phyloP scores from a whole-genome alignment of 441 rosid species.

The Erodium moschatum region DNA sequence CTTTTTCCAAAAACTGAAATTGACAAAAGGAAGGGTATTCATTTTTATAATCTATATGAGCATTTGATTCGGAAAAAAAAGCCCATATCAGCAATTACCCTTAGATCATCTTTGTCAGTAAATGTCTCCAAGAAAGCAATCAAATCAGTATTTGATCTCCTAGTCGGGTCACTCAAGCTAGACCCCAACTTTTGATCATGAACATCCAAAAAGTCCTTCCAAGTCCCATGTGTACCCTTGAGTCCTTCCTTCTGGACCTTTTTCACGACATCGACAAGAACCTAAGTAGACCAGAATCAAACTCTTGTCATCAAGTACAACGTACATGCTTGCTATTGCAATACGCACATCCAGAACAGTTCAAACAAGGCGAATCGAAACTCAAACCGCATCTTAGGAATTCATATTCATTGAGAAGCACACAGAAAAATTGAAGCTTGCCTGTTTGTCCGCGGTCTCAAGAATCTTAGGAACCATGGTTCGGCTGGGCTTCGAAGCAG shows the following conservation, averaged over 20 bases:
- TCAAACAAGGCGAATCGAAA: not conserved
- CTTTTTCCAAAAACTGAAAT: slow-evolving; percentile 42
- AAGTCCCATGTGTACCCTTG: slow-evolving; percentile 50
- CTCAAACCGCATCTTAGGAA: not conserved
- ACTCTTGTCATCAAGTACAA: not conserved
- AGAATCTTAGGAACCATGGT: not conserved
- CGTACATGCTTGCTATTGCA: no score
- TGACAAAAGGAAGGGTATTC: not conserved
- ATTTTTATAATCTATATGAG: not conserved
- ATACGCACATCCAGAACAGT: not conserved
- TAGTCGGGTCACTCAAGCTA: slow-evolving; percentile 65
- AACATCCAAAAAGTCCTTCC: slow-evolving; percentile 64
- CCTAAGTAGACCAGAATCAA: slow-evolving; percentile 27
- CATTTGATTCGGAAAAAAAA: not conserved
- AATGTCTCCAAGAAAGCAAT: slow-evolving; percentile 59
- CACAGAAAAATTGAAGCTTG: not conserved
- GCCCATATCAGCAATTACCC: slow-evolving; percentile 29
- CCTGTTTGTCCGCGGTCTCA: not conserved
- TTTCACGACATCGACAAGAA: slow-evolving; percentile 64
- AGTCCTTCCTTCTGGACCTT: slow-evolving; percentile 51
- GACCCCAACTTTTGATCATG: slow-evolving; percentile 52
- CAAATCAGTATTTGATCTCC: slow-evolving; percentile 42
- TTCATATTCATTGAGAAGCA: not conserved
- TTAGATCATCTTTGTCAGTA: slow-evolving; percentile 32
- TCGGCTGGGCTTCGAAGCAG: not conserved